phyloP scores from a whole-genome alignment of 2,329 filamentous ascomycete species.

The Microascus cirrosus region DNA sequence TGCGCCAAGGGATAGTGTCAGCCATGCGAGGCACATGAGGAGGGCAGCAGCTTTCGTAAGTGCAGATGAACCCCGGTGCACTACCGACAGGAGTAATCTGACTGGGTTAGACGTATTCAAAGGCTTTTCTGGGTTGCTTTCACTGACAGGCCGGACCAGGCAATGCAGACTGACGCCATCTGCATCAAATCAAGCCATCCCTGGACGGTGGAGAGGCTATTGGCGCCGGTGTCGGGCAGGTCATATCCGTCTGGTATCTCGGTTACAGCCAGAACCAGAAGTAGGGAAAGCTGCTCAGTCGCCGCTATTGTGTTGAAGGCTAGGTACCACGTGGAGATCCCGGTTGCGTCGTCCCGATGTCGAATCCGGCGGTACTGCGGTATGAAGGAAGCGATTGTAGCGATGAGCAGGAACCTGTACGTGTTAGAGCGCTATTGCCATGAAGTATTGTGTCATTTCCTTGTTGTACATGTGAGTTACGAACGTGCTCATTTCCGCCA shows the following conservation, averaged over 20 bases:
- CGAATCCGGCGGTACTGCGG: slow-evolving; percentile 3
- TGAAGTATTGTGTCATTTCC: no score
- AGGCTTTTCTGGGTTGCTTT: neutral
- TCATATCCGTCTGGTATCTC: slow-evolving; percentile 2
- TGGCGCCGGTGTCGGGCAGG: neutral
- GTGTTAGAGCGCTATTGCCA: neutral
- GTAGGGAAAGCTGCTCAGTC: slow-evolving; percentile 1
- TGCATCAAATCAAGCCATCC: slow-evolving; percentile 4
- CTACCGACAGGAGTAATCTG: neutral
- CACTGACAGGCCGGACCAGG: slow-evolving; percentile 1
- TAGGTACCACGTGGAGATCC: slow-evolving; percentile 2
- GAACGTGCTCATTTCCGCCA: slow-evolving; percentile 5
- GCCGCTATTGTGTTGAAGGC: slow-evolving; percentile 1
- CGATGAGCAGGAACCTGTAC: neutral
- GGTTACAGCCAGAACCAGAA: neutral
- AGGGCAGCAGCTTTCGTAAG: slow-evolving; percentile 1
- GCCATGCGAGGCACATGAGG: slow-evolving; percentile 2
- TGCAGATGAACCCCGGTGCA: neutral
- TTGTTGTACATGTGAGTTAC: neutral
- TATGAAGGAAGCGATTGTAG: neutral
- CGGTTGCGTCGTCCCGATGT: neutral
- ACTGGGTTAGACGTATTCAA: neutral
- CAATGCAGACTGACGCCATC: neutral
- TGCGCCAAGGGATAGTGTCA: slow-evolving; percentile 3
- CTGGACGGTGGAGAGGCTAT: slow-evolving; percentile 1